These are phyloP conservation scores for Platanus orientalis DNA, from an alignment of 164 flowering plant species.

Conservation along the genomic window DNA sequence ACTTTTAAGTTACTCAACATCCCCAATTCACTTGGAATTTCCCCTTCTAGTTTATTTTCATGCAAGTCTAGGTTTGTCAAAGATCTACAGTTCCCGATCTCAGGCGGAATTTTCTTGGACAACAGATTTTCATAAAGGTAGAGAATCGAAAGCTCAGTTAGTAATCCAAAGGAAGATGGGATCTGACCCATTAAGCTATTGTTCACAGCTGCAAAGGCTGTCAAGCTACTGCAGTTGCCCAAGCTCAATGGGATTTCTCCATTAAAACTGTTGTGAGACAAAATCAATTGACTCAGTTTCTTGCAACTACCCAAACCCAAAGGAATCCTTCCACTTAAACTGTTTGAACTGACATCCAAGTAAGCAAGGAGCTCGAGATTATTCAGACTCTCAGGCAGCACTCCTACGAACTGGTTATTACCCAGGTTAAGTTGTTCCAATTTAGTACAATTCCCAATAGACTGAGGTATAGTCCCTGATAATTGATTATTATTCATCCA, in stretches of 20 bases:
- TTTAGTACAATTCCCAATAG: too few relatives aligned
- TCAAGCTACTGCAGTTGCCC: too few relatives aligned
- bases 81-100: slow-evolving; percentile 35
- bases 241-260: too few relatives aligned
- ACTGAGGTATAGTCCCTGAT: slow-evolving; percentile 37
- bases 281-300: slow-evolving; percentile 25
- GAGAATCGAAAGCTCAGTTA: slow-evolving; percentile 26
- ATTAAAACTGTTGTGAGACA: slow-evolving; percentile 36
- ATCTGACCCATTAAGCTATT: too few relatives aligned
- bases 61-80: slow-evolving; percentile 27
- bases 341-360: too few relatives aligned
- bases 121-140: slow-evolving; percentile 38
- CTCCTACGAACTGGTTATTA: too few relatives aligned
- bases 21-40: slow-evolving; percentile 33
- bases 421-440: slow-evolving; percentile 30
- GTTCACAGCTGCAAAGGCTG: too few relatives aligned
- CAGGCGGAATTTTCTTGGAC: slow-evolving; percentile 50
- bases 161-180: slow-evolving; percentile 43
- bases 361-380: slow-evolving; percentile 33
- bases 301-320: slow-evolving; percentile 29
- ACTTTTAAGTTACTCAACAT: too few relatives aligned
- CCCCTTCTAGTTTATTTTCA: slow-evolving; percentile 47
- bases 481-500: slow-evolving; percentile 30
- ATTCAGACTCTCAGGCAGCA: slow-evolving; percentile 37
- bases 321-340: too few relatives aligned